Conservation (phyloP, 495 filamentous ascomycete species). For the Penicillium bialowiezense region DNA sequence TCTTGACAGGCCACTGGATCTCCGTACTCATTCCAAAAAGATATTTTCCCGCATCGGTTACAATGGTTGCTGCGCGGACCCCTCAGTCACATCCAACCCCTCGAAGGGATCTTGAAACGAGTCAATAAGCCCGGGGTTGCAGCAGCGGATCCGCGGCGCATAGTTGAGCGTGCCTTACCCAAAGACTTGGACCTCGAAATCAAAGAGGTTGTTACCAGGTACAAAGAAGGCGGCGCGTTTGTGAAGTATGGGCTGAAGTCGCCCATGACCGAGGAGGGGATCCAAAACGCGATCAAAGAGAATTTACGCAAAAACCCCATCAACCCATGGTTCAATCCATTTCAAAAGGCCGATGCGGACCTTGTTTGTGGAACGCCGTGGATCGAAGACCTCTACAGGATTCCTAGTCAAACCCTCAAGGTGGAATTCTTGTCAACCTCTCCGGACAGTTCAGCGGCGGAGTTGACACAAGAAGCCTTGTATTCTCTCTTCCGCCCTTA, state of each 20-base stretch:
- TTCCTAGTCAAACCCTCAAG: constrained; percentile 69
- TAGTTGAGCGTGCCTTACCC: constrained; percentile 63
- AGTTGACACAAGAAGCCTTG: constrained; percentile 81
- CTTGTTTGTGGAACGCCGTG: constrained; percentile 83
- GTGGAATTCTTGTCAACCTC: constrained; percentile 79
- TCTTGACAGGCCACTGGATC: neutral
- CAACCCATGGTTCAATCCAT: constrained; percentile 86
- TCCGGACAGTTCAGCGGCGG: constrained; percentile 61
- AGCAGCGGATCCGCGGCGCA: constrained; percentile 60
- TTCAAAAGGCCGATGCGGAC: constrained; percentile 63
- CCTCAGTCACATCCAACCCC: constrained; percentile 53
- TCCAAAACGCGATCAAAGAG: constrained; percentile 52
- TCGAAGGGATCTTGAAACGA: constrained; percentile 60
- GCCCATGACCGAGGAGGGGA: constrained; percentile 49
- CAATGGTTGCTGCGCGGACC: constrained; percentile 62
- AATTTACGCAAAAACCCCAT: constrained; percentile 68
- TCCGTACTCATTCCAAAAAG: constrained; percentile 40
- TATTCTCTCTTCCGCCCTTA: constrained; percentile 88
- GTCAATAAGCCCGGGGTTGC: constrained; percentile 58
- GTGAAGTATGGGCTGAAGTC: constrained; percentile 73
- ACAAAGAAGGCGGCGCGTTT: constrained; percentile 92
- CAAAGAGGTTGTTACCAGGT: constrained; percentile 72
- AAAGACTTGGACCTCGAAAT: constrained; percentile 59
- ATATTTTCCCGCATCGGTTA: constrained; percentile 78
- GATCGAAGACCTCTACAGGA: constrained; percentile 87